Evolutionary conservation across 768 basidiomycete species (phyloP).

Genomic region (Boletus barrowsii): DNA sequence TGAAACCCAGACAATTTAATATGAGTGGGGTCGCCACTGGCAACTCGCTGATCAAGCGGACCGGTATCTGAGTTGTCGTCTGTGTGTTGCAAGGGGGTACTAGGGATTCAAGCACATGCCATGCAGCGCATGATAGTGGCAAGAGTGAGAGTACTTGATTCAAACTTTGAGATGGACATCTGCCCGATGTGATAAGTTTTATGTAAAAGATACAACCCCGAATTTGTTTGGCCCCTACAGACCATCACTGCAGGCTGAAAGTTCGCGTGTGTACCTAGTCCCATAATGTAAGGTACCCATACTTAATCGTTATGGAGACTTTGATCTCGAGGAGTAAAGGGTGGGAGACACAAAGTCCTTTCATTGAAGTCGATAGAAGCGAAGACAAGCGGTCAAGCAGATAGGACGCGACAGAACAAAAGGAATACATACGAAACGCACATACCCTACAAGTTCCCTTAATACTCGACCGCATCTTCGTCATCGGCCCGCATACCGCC

Average conservation of each 20-base stretch:
- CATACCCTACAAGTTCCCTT: constrained; percentile 26
- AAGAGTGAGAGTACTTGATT: no score
- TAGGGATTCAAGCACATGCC: no score
- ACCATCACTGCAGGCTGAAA: neutral
- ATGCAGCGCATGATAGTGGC: no score
- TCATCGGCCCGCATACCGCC: constrained; percentile 62
- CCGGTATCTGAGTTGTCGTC: constrained; percentile 6
- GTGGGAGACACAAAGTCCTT: neutral
- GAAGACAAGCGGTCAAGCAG: constrained; percentile 20
- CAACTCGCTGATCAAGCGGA: constrained; percentile 5
- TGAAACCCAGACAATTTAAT: constrained; percentile 7
- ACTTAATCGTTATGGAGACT: neutral
- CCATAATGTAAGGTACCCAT: neutral
- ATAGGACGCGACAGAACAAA: constrained; percentile 5
- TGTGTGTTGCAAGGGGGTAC: neutral
- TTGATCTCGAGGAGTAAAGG: neutral
- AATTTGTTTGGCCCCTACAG: no score
- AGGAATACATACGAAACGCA: constrained; percentile 25
- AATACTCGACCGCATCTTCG: constrained; percentile 83
- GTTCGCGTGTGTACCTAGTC: neutral
- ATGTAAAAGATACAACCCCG: neutral
- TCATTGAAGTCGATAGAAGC: constrained; percentile 8
- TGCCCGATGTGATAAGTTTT: neutral
- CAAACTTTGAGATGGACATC: no score
- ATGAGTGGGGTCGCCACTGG: neutral